These are phyloP conservation scores for Penicillium riverlandense DNA, from an alignment of 495 filamentous ascomycete species.

Conservation along the genomic window DNA sequence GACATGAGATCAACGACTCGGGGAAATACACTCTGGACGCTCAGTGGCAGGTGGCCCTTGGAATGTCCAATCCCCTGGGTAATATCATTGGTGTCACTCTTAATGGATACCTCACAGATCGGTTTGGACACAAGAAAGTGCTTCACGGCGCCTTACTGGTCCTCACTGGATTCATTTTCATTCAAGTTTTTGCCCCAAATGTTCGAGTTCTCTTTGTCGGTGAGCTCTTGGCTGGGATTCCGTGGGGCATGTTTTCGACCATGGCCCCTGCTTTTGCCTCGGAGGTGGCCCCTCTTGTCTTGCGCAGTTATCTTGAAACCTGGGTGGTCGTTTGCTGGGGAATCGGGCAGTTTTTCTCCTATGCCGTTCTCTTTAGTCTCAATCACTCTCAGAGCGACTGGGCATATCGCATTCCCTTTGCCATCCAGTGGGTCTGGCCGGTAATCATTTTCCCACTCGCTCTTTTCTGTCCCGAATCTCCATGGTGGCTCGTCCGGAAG, in stretches of 20 bases:
- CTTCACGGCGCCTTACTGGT: no score
- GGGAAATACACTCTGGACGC: no score
- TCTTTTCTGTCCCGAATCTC: constrained; percentile 61
- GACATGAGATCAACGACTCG: no score
- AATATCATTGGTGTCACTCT: no score
- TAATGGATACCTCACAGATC: no score
- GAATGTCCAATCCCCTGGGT: no score
- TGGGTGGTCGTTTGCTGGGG: constrained; percentile 76
- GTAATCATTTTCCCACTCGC: constrained; percentile 60
- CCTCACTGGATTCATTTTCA: no score
- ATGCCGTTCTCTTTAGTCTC: constrained; percentile 58
- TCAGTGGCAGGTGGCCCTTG: no score
- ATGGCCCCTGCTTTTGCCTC: constrained; percentile 67
- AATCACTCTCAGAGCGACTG: constrained; percentile 45
- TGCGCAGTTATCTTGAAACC: constrained; percentile 62
- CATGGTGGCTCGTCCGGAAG: constrained; percentile 72
- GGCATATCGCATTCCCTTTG: constrained; percentile 59
- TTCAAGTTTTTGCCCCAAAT: no score
- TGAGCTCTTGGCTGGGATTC: constrained; percentile 65
- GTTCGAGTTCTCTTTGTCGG: constrained; percentile 47
- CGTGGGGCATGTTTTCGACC: constrained; percentile 73
- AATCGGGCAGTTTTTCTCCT: constrained; percentile 61
- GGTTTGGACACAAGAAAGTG: no score
- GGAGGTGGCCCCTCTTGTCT: constrained; percentile 61
- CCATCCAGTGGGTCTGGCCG: constrained; percentile 75